Conservation (phyloP, 2,329 filamentous ascomycete genomes). For the Spiromastix sp. region DNA sequence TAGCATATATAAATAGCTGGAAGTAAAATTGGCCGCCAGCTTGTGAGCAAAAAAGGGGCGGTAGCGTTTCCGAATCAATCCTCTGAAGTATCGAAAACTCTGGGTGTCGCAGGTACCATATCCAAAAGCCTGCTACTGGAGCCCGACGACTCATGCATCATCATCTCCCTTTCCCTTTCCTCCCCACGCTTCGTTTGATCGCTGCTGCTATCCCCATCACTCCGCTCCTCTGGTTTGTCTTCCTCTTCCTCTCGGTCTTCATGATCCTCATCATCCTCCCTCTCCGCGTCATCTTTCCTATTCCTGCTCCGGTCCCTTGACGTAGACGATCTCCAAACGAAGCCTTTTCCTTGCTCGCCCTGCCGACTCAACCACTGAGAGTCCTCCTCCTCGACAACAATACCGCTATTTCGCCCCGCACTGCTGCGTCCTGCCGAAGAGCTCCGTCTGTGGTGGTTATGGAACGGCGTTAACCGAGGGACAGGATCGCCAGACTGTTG, state of each 20-base stretch:
- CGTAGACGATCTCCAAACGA: conserved; percentile 10
- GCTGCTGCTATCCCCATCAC: background rate
- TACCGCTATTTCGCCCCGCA: conserved; percentile 9
- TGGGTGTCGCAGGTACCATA: background rate
- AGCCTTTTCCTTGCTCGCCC: conserved; percentile 14
- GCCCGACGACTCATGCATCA: background rate
- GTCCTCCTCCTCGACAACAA: conserved; percentile 19
- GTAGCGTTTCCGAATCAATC: too few species aligned
- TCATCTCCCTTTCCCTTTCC: background rate
- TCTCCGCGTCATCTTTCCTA: background rate
- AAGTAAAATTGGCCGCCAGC: too few species aligned
- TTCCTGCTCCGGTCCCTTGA: conserved; percentile 8
- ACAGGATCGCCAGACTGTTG: too few species aligned
- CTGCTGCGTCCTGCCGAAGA: conserved; percentile 10
- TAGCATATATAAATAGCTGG: too few species aligned
- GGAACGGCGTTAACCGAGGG: too few species aligned
- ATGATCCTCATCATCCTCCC: background rate
- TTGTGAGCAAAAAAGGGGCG: too few species aligned
- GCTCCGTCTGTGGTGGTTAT: too few species aligned
- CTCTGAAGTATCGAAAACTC: background rate
- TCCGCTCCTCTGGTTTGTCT: background rate
- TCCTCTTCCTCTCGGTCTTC: background rate
- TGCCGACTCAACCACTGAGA: conserved; percentile 15
- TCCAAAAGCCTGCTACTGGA: too few species aligned
- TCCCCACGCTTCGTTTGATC: background rate